Base-by-base conservation (phyloP, 23 red algal genomes). In the Agarophyton chilense region DNA sequence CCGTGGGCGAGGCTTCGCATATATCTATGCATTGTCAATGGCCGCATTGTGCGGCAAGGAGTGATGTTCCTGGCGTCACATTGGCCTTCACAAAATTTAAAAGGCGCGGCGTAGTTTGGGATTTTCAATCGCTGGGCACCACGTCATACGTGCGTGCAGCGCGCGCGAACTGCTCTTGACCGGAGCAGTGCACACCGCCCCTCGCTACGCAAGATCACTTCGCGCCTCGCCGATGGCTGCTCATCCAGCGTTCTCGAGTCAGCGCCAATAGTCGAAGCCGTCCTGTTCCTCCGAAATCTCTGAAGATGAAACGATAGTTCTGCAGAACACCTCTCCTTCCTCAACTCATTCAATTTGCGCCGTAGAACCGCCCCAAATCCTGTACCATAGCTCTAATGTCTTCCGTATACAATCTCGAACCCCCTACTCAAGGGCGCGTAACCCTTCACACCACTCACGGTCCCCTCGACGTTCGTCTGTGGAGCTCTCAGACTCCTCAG, bases 321-420 rank as follows among this genome's bases (percentile, higher is more conserved):
- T 26, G 21, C 68, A 8, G 7, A 72, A 53, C 12, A 57, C 83
- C 89, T 50, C 70, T n/a, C 32, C 22, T 75, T 53, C 73, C 84
- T 45, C 77, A 77, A 86, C 34, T 71, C 44, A 39, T 89, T 85
- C 57, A 84, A 74, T 32, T 36, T 18, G 60, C 29, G 60, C 35
- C 60, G 60, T 65, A 65, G 60, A 74, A 67, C 88, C 90, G 86
- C 80, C 70, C 85, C 43, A 78, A 36, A 6, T 31, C 55, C 22
- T 43, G 73, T 38, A 42, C 65, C 78, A 39, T 43, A 47, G 38
- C 61, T 25, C 55, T 41, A 18, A 90, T 90, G 86, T 79, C 72
- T 71, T 45, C 72, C 55, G 55, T 79, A 1, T 90, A 90, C 72
- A 70, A 62, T 79, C 72, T 79, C 26, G 86, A 90, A 79, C 86